Evolutionary conservation across 257 asterid species (phyloP).

Genomic region (Hygrophila difformis): DNA sequence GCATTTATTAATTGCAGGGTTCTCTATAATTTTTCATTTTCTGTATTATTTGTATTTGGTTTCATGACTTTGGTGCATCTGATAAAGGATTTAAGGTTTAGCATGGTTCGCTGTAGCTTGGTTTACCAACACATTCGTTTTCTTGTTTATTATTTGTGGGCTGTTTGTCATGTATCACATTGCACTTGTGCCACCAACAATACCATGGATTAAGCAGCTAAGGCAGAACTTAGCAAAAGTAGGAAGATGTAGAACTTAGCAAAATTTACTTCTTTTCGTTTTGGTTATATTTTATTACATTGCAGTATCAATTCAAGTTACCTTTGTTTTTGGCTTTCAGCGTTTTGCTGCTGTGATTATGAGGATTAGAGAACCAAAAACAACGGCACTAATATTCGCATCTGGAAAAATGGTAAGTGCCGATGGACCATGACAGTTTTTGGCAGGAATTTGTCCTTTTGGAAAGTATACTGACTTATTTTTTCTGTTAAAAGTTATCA

Average conservation of each 20-base stretch:
- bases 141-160: background rate
- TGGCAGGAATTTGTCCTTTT: background rate
- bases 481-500: background rate
- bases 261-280: background rate
- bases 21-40: no score
- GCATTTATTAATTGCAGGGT: no score
- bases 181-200: background rate
- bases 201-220: background rate
- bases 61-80: no score
- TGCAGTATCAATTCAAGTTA: slow-evolving; percentile 7
- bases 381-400: slow-evolving; percentile 65
- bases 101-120: no score
- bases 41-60: no score
- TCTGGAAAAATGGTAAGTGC: slow-evolving; percentile 69
- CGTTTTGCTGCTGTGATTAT: slow-evolving; percentile 82
- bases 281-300: background rate
- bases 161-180: background rate
- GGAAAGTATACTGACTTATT: slow-evolving; percentile 3
- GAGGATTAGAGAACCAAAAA: slow-evolving; percentile 73
- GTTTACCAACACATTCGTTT: no score
- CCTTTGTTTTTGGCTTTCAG: slow-evolving; percentile 27
- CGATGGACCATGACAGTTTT: slow-evolving; percentile 13
- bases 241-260: background rate
- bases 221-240: background rate
- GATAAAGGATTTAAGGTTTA: no score